Evolutionary conservation across 2,329 filamentous ascomycete genomes (phyloP).

Genomic region (Fusarium fujikuroi): DNA sequence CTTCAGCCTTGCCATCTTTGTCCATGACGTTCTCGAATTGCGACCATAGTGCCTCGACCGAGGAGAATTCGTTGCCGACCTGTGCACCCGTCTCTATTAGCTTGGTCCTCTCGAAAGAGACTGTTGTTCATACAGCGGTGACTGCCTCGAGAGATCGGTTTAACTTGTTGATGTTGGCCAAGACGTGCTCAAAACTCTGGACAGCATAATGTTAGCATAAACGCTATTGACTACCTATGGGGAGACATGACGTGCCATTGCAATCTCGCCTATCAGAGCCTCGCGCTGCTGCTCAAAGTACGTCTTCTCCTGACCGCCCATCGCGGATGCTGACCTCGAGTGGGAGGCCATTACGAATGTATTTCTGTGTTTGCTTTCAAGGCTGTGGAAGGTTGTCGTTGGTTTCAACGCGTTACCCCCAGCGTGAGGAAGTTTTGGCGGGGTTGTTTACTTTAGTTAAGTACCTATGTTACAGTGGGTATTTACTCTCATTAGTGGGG

Average conservation of each 20-base stretch:
- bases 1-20: conserved; percentile 61
- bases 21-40: conserved; percentile 98
- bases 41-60: conserved; percentile 95
- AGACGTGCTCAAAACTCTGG: conserved; percentile 84
- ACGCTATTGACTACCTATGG: neutral
- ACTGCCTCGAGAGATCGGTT: conserved; percentile 93
- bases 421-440: conserved; percentile 21
- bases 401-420: conserved; percentile 12
- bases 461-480: neutral
- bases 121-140: conserved; percentile 72
- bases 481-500: conserved; percentile 12
- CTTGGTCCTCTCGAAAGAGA: too few species aligned
- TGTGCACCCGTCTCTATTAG: conserved; percentile 47
- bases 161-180: conserved; percentile 95
- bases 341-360: conserved; percentile 47
- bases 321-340: conserved; percentile 42
- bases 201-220: neutral
- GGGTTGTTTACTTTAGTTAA: conserved; percentile 24
- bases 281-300: conserved; percentile 84
- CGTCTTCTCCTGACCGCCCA: conserved; percentile 57
- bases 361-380: conserved; percentile 2
- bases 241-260: conserved; percentile 62
- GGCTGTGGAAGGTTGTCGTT: conserved; percentile 9
- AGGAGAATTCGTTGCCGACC: conserved; percentile 97
- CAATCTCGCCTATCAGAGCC: conserved; percentile 76